Base-by-base conservation (phyloP, 495 filamentous ascomycete species). In the Pyrenula aspistea region DNA sequence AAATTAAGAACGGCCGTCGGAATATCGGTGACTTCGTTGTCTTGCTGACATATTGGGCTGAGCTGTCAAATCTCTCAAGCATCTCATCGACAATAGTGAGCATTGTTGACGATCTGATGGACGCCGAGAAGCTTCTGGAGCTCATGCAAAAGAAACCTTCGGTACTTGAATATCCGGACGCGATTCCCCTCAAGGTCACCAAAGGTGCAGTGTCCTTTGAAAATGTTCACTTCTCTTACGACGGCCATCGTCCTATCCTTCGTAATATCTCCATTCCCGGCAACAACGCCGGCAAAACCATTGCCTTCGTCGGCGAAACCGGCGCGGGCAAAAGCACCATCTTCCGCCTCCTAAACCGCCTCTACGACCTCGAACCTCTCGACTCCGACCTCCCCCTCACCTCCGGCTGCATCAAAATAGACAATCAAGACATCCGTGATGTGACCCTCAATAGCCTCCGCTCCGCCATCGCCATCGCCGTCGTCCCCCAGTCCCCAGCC, bases 251-350 rank as follows among this genome's bases (percentile, higher is more conserved):
- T 21, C 50, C 50, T 11, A 52, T 24, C 19, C 50, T 52, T 19
- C 50, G 19, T 8, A 52, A 52, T 19, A 24, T 52, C 19, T 8
- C 8, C 50, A 42, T 42, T 15, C 31, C 31, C 31, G 31, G 31
- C 31, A 42, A 42, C 31, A 59, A 70, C 3, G 67, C 77, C 1
- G 88, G 88, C n/a, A 74, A 77, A 55, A 89, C 84, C 8, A 75
- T 87, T 12, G 88, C 87, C 4, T 76, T 91, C 20, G 88, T 91
- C n/a, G 88, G 88, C 1, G 78, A 82, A 60, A 87, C 85, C 2
- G 88, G 88, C 20, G 78, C 79, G 22, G 88, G 88, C 22, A 93
- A 91, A 62, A 85, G 86, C 2, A 88, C 86, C 1, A 83, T 88
- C 49, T 70, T 91, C 51, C 85, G 87, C 59, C 75, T 91, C 10